Conservation (phyloP, 2,329 filamentous ascomycete species). For the Aspergillus sojae region DNA sequence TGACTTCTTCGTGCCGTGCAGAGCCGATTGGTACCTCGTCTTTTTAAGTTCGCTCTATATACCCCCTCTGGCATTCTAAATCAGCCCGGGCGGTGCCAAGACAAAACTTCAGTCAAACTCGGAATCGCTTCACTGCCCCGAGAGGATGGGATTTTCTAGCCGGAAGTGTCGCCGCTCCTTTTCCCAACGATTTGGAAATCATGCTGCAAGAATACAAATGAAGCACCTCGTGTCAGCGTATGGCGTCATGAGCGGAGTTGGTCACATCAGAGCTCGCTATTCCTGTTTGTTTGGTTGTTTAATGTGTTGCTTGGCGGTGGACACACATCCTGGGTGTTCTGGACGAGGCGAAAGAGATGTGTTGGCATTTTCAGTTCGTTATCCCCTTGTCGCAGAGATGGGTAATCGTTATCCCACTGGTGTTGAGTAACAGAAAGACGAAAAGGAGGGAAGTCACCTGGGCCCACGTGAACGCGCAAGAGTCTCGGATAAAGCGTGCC, state of each 20-base stretch:
- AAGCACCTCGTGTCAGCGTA: neutral
- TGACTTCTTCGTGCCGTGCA: too few species aligned
- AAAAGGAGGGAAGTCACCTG: neutral
- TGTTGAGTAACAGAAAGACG: too few species aligned
- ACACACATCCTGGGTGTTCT: neutral
- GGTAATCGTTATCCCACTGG: neutral
- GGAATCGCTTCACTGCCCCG: too few species aligned
- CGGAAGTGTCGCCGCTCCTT: neutral
- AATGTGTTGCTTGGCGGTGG: neutral
- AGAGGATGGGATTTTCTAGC: too few species aligned
- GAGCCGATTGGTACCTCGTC: neutral
- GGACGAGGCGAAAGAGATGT: neutral
- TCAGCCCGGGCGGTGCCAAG: neutral
- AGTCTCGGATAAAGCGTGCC: neutral
- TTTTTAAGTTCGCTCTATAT: too few species aligned
- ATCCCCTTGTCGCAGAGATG: neutral
- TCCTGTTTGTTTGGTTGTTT: neutral
- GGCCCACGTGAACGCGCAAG: neutral
- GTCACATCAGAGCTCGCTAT: neutral
- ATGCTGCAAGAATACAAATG: neutral
- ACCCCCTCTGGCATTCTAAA: neutral
- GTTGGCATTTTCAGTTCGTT: neutral
- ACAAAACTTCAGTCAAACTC: neutral
- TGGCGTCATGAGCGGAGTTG: neutral
- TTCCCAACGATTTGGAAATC: neutral